Base-by-base conservation (phyloP, 1,139 yeast species). In the Geotrichum europaeum region DNA sequence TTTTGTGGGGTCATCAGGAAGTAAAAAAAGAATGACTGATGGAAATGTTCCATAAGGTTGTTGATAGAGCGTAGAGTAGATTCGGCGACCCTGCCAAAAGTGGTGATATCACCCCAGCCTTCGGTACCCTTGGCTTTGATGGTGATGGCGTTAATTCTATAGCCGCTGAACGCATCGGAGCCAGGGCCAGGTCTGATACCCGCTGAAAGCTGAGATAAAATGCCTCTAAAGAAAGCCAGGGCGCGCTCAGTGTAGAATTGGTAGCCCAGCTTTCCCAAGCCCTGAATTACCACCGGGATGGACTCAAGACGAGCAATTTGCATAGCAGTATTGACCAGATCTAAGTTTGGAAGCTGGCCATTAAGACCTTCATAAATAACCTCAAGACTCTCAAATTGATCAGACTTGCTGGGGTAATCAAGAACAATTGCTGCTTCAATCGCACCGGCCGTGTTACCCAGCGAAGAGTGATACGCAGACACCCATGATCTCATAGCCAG, bases 301-400 rank as follows among this genome's bases (percentile, higher is more conserved):
- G 86, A 86, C 73, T 92, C 97, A 66, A 88, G 91, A 63, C 82
- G 82, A 2, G 88, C 81, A 49, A 90, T 80, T 59, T 82, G 77
- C 22, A 85, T 84, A 3, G 91, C 96, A 18, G 94, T 83, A 70
- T 95, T 94, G 55, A 94, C 77, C 63, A 94, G 77, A 75, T 95
- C 99, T 69, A 95, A 79, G 72, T 95, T 95, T 15, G 99, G 99
- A 65, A 92, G 79, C 73, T 91, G 97, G 12, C 99, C 99, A 71
- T 95, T 94, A 62, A 92, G 79, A 0, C 99, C 99, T 65, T 88
- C 92, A 71, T 90, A 94, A 61, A 78, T 79, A 62, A 95, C 74
- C 70, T 92, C 97, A 56, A 89, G 76, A 68, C 83, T 83, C 62
- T 87, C 89, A 69, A 91, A 84, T 68, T 83, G 79, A 71, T 92